Conservation (phyloP, 2,329 filamentous ascomycete species). For the Botrytis paeoniae region DNA sequence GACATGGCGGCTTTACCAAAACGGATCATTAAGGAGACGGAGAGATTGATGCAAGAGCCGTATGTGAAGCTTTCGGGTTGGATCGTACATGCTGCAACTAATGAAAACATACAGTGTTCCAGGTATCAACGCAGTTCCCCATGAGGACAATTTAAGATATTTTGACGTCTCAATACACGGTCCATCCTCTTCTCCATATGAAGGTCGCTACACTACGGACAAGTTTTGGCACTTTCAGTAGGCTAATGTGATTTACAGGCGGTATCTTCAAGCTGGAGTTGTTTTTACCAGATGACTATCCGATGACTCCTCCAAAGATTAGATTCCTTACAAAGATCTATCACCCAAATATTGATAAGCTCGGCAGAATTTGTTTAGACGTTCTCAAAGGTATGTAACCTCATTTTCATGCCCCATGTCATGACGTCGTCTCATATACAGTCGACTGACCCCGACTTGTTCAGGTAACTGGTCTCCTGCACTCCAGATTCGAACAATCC, state of each 20-base stretch:
- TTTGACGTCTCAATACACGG: conserved; percentile 98
- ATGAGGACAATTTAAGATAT: conserved; percentile 96
- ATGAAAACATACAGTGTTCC: conserved; percentile 63
- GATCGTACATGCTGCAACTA: conserved; percentile 18
- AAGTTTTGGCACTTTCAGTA: background rate
- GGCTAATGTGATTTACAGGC: conserved; percentile 29
- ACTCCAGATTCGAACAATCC: conserved; percentile 94
- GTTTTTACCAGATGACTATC: conserved; percentile 97
- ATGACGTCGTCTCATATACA: background rate
- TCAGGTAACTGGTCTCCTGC: conserved; percentile 98
- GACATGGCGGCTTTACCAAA: conserved; percentile 83
- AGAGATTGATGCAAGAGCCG: conserved; percentile 95
- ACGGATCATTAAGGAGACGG: conserved; percentile 97
- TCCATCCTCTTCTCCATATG: conserved; percentile 87
- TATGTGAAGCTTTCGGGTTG: conserved; percentile 16
- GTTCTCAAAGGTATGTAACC: conserved; percentile 83
- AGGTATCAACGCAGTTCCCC: conserved; percentile 91
- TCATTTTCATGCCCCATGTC: background rate
- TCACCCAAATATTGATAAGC: conserved; percentile 97
- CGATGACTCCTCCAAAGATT: conserved; percentile 98
- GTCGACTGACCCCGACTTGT: conserved; percentile 23
- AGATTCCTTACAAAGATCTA: conserved; percentile 99
- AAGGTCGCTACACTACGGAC: conserved; percentile 56
- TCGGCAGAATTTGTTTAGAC: conserved; percentile 94
- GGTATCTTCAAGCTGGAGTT: conserved; percentile 96